Percentiles rank a stretch among this genome's conserved stretches.
phyloP scores from a whole-genome alignment of 495 filamentous ascomycete genomes.

The Xylaria longipes region DNA sequence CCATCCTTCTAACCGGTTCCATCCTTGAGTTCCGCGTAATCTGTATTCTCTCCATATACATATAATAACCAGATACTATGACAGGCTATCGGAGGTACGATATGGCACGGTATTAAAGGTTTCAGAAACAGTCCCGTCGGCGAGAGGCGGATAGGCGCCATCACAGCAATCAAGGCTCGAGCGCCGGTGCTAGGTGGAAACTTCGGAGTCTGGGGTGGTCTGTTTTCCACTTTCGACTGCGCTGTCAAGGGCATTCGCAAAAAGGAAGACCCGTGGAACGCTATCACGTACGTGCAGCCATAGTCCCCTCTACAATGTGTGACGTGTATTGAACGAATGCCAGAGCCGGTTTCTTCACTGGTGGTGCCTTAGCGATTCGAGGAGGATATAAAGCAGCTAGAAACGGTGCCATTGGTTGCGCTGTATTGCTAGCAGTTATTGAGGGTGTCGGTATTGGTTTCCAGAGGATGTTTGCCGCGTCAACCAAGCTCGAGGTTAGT shows the following conservation, averaged over 20 bases:
- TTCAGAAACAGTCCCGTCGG: conserved; percentile 89
- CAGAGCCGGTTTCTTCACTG: conserved; percentile 94
- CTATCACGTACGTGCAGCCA: conserved; percentile 59
- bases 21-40: not conserved
- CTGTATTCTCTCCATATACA: not conserved
- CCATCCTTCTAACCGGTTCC: not conserved
- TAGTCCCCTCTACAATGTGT: not conserved
- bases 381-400: conserved; percentile 87
- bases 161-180: conserved; percentile 96
- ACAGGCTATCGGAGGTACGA: conserved; percentile 85
- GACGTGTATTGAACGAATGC: conserved; percentile 51
- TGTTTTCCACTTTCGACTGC: conserved; percentile 95
- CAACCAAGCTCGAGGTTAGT: conserved; percentile 81
- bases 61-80: conserved; percentile 20
- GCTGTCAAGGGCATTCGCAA: conserved; percentile 94
- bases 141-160: conserved; percentile 91
- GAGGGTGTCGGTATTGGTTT: conserved; percentile 98
- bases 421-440: conserved; percentile 91
- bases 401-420: conserved; percentile 95
- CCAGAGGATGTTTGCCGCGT: conserved; percentile 93
- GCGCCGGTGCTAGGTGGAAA: conserved; percentile 96
- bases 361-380: conserved; percentile 86
- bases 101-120: conserved; percentile 99
- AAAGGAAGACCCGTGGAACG: conserved; percentile 98
- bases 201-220: conserved; percentile 95